Evolutionary conservation across 371 early-diverging fungal species (phyloP), one percentile per base, ranked within the genome.

Genomic region (Mortierella sp.): DNA sequence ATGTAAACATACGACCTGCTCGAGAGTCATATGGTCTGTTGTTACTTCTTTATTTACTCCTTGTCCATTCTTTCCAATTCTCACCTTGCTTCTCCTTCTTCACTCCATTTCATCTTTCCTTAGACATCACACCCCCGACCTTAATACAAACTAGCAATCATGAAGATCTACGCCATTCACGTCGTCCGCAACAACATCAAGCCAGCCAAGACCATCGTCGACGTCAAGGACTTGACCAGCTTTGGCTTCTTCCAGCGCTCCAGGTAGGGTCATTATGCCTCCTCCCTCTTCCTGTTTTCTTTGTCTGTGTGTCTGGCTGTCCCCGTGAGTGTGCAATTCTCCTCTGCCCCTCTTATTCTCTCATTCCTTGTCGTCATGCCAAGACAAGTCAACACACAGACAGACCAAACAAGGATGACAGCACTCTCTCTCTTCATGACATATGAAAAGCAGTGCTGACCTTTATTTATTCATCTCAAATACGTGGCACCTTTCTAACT

Each of bases 171-270:
- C 74, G 89, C 92, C 44, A 90, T 93, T 80, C 72, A 86, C n/a
- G 77, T 93, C 75, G 74, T 93, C 31, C 84, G 80, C 76, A 92
- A 92, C 77, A 85, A 88, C 77, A 84, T 72, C 77, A 80, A 80
- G 85, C 86, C 86, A 34, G 88, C 88, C 31, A 91, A 91, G 75
- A 45, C 77, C 70, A 80, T 82, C 47, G 70, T 74, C 47, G 80
- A 82, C 63, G 87, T 75, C 68, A 82, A 80, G 76, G 97, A 99
- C 80, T 89, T 98, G 65, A 90, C 95, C 48, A 92, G 94, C 73
- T 98, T 97, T 90, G 94, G 96, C 70, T 97, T 92, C 88, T 98
- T 98, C 85, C 96, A 97, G 90, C 94, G 97, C 70, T 90, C 94
- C 74, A 94, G 95, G 97, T 96, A 92, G 78, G 31, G 6, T n/a